These are phyloP conservation scores for Suillus paluster DNA, from an alignment of 768 basidiomycete species.

Conservation along the genomic window DNA sequence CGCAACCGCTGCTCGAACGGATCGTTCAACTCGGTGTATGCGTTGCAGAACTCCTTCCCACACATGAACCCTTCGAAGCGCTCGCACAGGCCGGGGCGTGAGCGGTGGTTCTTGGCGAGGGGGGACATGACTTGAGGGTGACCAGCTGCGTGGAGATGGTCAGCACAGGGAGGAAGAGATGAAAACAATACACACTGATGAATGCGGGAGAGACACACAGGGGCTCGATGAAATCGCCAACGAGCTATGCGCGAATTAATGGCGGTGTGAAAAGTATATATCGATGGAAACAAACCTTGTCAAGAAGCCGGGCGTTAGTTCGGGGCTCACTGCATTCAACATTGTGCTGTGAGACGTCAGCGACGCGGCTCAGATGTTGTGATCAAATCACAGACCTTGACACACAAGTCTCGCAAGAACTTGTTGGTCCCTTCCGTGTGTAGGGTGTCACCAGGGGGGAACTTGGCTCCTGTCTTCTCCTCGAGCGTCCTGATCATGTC, in stretches of 20 bases:
- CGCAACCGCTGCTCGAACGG: conserved; percentile 94
- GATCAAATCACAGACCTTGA: conserved; percentile 59
- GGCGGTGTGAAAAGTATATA: not conserved
- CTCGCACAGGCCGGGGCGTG: conserved; percentile 95
- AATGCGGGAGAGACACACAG: conserved; percentile 96
- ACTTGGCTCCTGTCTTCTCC: conserved; percentile 88
- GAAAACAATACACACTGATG: conserved; percentile 61
- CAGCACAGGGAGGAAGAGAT: not conserved
- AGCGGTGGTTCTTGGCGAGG: conserved; percentile 97
- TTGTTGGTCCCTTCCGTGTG: conserved; percentile 87
- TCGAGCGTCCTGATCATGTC: conserved; percentile 98
- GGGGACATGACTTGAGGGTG: conserved; percentile 99
- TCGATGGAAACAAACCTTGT: conserved; percentile 63
- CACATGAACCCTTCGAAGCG: conserved; percentile 99
- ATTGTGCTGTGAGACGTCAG: conserved; percentile 64
- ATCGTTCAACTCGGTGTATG: conserved; percentile 99
- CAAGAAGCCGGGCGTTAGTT: conserved; percentile 92
- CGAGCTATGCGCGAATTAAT: conserved; percentile 59
- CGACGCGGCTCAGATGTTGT: not conserved
- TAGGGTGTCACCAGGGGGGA: conserved; percentile 90
- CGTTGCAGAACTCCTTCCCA: conserved; percentile 98
- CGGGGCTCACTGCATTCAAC: conserved; percentile 97
- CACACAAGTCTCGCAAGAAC: conserved; percentile 83
- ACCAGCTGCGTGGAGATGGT: conserved; percentile 59
- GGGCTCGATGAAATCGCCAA: conserved; percentile 97